Base-by-base conservation (phyloP, 2,329 filamentous ascomycete species). In the Fusarium multiceps region DNA sequence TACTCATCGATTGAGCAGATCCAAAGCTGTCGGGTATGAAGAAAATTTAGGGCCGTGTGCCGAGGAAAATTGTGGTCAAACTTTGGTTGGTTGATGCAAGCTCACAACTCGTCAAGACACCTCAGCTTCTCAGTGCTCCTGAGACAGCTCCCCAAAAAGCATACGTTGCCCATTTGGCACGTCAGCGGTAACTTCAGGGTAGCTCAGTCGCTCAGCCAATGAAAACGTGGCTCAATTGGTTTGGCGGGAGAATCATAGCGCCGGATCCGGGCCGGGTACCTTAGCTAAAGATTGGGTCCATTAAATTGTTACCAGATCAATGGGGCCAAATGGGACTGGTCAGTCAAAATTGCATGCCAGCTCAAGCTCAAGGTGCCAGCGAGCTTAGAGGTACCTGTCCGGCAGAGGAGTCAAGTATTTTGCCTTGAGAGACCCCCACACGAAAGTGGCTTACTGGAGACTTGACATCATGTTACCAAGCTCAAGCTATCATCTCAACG, bases 141-240 rank as follows among this genome's bases (percentile, higher is more conserved):
- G 69, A 76, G 64, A 72, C 69, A 76, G 70, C 68, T 75, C 55
- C 49, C 69, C 72, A 64, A 78, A 77, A 77, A 77, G 76, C 78
- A 79, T 78, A 79, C 78, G 78, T 79, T 76, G 78, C 77, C 72
- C 74, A 74, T 78, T 78, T 67, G 66, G 69, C 69, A 62, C 66
- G 69, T 72, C 69, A 76, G 69, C 68, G 59, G 62, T 43, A 78
- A 69, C 74, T 75, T 66, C 65, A 72, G 72, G 71, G 68, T 69
- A 77, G 58, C 57, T 59, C 55, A 16, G 32, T 23, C 64, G 69
- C 40, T 48, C 51, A 62, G 62, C 77, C 77, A 78, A 78, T 77
- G 56, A 74, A 66, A 65, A 47, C 28, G 37, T 45, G 59, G 32
- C 40, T 32, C 55, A 43, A 48, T 53, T 47, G 37, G 47, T 18